A percentile compares a stretch with the other conserved stretches of the same genome.
Conservation (phyloP, 768 basidiomycete species). For the Cyclocybe aegerita region DNA sequence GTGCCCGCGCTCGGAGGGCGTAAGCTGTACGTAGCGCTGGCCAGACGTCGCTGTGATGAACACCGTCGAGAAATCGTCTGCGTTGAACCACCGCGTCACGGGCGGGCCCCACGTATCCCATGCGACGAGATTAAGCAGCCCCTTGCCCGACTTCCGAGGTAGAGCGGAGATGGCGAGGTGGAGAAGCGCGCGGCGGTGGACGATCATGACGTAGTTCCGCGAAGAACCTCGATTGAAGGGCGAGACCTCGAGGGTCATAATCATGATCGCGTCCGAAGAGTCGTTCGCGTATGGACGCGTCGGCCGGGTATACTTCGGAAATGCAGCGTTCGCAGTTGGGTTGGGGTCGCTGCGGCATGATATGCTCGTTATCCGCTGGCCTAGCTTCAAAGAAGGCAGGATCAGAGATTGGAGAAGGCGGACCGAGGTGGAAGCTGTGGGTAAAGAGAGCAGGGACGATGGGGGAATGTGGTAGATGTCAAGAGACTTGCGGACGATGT, state of each 20-base stretch:
- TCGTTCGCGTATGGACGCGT: constrained; percentile 10
- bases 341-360: constrained; percentile 11
- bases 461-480: constrained; percentile 7
- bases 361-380: not conserved
- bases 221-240: not conserved
- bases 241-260: constrained; percentile 4
- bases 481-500: not conserved
- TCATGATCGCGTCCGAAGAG: constrained; percentile 12
- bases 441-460: not conserved
- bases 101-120: constrained; percentile 7
- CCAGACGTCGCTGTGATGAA: constrained; percentile 14
- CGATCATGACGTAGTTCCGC: constrained; percentile 6
- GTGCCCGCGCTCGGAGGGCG: not conserved
- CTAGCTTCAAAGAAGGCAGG: constrained; percentile 1
- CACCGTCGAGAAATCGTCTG: not conserved
- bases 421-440: not conserved
- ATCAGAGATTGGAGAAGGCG: not conserved
- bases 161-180: not conserved
- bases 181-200: constrained; percentile 8
- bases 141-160: not conserved
- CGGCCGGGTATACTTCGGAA: constrained; percentile 6
- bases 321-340: not conserved
- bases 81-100: constrained; percentile 7
- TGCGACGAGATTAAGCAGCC: not conserved
- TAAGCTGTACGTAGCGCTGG: constrained; percentile 7